Evolutionary conservation across 768 basidiomycete genomes (phyloP).

Genomic region (Basidioascus undulatus): DNA sequence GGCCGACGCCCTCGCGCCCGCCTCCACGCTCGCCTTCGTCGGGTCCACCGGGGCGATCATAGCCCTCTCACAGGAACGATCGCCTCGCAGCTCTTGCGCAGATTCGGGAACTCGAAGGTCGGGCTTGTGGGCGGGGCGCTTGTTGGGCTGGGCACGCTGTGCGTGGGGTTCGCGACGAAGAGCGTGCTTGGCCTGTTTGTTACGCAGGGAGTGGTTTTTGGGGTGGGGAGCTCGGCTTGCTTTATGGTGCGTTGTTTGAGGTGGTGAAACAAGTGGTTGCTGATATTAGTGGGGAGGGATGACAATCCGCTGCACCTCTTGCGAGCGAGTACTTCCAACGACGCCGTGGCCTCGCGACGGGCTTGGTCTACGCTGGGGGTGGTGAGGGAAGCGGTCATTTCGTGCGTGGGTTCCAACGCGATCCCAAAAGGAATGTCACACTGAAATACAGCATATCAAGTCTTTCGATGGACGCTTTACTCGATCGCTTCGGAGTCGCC

Average conservation of each 20-base stretch:
- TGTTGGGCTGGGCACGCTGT: constrained; percentile 5
- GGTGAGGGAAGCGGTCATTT: constrained; percentile 13
- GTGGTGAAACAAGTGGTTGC: too few relatives aligned
- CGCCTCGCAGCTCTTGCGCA: constrained; percentile 5
- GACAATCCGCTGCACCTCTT: constrained; percentile 3
- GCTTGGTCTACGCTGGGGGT: constrained; percentile 12
- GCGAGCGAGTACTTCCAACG: constrained; percentile 9
- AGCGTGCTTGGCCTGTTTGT: constrained; percentile 8
- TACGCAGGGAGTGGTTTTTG: constrained; percentile 6
- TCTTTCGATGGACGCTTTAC: constrained; percentile 6
- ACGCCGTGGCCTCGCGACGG: constrained; percentile 11
- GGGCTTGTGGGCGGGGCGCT: constrained; percentile 3
- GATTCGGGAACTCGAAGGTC: constrained; percentile 7
- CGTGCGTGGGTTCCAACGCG: too few relatives aligned
- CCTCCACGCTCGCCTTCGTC: constrained; percentile 12
- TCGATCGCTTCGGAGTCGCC: constrained; percentile 4
- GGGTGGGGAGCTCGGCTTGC: constrained; percentile 5
- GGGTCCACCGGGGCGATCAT: constrained; percentile 6
- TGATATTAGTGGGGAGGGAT: constrained; percentile 1
- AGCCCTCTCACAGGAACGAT: constrained; percentile 7
- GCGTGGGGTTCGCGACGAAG: constrained; percentile 4
- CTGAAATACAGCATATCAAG: too few relatives aligned
- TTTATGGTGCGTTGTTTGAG: too few relatives aligned
- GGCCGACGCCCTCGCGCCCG: constrained; percentile 3
- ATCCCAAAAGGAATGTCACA: too few relatives aligned